A percentile compares a stretch with the other conserved stretches of the same genome.
Evolutionary conservation across 106 monocot species (phyloP).

Genomic region (Gastrodia elata): DNA sequence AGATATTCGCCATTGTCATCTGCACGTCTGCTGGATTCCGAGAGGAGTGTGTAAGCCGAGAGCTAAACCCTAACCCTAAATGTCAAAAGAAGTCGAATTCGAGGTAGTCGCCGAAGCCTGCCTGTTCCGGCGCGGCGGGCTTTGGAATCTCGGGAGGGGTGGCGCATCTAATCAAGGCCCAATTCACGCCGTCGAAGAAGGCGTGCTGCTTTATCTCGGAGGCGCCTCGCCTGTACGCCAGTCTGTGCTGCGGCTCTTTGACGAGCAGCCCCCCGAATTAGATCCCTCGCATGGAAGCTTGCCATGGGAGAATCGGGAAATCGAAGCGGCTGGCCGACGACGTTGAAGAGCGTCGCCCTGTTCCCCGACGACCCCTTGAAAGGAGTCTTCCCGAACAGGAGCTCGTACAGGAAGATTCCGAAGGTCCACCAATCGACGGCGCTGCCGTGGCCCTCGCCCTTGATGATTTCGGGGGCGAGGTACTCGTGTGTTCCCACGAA

Average conservation of each 20-base stretch:
- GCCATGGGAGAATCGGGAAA: slow-evolving; percentile 37
- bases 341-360: slow-evolving; percentile 44
- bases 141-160: slow-evolving; percentile 42
- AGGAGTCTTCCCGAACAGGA: slow-evolving; percentile 43
- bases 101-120: slow-evolving; percentile 30
- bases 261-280: slow-evolving; percentile 39
- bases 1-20: slow-evolving; percentile 11
- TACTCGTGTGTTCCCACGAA: slow-evolving; percentile 53
- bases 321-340: slow-evolving; percentile 36
- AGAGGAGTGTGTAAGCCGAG: slow-evolving; percentile 6
- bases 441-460: slow-evolving; percentile 46
- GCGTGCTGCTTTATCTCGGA: slow-evolving; percentile 47
- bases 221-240: slow-evolving; percentile 34
- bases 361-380: slow-evolving; percentile 45
- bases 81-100: slow-evolving; percentile 53
- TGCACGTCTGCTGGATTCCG: too few species aligned
- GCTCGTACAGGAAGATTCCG: slow-evolving; percentile 49
- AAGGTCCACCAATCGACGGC: slow-evolving; percentile 55
- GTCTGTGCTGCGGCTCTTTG: slow-evolving; percentile 47
- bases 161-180: slow-evolving; percentile 50
- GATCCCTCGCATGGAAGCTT: slow-evolving; percentile 34
- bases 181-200: slow-evolving; percentile 44
- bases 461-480: slow-evolving; percentile 48
- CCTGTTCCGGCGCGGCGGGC: slow-evolving; percentile 16
- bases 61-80: neutral